Base-by-base conservation (phyloP, 108 stramenopile species). In the Nitzschia palea region DNA sequence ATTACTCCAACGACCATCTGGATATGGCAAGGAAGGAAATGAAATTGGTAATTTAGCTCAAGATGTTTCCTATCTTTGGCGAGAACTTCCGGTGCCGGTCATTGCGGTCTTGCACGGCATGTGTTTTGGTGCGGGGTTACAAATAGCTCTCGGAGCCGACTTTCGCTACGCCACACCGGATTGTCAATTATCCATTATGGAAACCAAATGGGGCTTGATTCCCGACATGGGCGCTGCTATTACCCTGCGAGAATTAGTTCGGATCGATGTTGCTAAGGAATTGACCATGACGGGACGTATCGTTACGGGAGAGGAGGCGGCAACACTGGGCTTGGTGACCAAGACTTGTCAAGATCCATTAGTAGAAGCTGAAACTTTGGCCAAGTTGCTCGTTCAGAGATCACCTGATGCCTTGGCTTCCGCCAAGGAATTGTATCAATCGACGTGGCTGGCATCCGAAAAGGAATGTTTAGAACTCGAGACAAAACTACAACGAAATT, bases 121-220 rank as follows among this genome's bases (percentile, higher is more conserved):
- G 80, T 96, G 95, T 64, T 94, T 79, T 71, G 95, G 95, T 22
- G 95, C 92, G 43, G 94, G 93, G 26, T 60, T 96, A 57, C 95
- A 96, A 71, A 89, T 96, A 65, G 95, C 95, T 0, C 65, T 94
- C 28, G 95, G 95, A 31, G 95, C 92, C 5, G 95, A 96, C 55
- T 68, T 96, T 47, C 84, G 95, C 28, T 88, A 81, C 60, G 65
- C 86, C 34, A 89, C 91, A 0, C 80, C 80, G 18, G 88, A 91
- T 68, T 90, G 89, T 32, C 64, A 88, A 73, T 77, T 96, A 2
- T 77, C 79, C 37, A 87, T 96, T 33, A 96, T 96, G 95, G 95
- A 96, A 80, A 72, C 87, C 9, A 87, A 93, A 50, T 96, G 93
- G 92, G 95, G 95, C 5, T 61, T 96, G 29, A 91, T 96, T 15